Evolutionary conservation across 2,329 filamentous ascomycete species (phyloP).

Genomic region (Rutstroemia sp.): DNA sequence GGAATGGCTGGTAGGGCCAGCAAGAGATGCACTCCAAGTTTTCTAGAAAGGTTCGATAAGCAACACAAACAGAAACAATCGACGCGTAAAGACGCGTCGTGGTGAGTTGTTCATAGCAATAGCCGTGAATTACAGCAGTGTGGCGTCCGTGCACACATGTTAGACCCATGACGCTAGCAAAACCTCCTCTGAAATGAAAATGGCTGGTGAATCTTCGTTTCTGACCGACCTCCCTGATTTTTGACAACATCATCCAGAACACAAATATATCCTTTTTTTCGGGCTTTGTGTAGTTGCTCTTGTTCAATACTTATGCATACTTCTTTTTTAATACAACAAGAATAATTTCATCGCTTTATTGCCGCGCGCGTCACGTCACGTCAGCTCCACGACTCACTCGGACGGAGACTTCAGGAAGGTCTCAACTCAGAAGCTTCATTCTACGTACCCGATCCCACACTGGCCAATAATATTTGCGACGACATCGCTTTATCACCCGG

Average conservation of each 20-base stretch:
- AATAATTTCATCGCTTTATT: not conserved
- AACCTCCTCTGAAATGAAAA: conserved; percentile 4
- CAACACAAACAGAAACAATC: not conserved
- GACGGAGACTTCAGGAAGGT: no score
- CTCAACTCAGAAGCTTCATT: no score
- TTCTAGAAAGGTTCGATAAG: not conserved
- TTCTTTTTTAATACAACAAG: not conserved
- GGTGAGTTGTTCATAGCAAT: not conserved
- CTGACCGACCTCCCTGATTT: conserved; percentile 2
- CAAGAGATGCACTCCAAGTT: not conserved
- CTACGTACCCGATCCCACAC: no score
- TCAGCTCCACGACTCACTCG: not conserved
- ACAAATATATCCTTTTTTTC: conserved; percentile 3
- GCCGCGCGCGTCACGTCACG: not conserved
- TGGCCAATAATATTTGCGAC: no score
- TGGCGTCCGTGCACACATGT: not conserved
- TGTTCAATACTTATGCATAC: conserved; percentile 5
- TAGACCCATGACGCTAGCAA: not conserved
- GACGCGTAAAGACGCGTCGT: not conserved
- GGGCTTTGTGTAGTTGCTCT: conserved; percentile 1
- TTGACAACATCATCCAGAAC: conserved; percentile 3
- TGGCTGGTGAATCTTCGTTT: conserved; percentile 4
- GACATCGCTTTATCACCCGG: no score
- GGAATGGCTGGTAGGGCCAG: not conserved
- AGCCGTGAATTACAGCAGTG: not conserved